Conservation (phyloP, 1,284 basidiomycete species). For the Ceratobasidium sp. region DNA sequence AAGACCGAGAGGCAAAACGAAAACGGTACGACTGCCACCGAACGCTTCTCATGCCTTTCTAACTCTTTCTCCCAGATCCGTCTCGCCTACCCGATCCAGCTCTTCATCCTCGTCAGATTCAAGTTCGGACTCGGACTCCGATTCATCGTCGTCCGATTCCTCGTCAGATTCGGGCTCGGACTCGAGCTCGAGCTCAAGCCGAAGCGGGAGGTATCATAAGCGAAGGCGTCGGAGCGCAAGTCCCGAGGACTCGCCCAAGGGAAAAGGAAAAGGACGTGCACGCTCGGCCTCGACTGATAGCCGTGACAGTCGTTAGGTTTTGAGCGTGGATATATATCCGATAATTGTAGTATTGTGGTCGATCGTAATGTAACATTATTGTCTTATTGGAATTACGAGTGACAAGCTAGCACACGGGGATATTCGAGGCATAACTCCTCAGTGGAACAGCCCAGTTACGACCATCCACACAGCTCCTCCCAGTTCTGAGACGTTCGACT, state of each 20-base stretch:
- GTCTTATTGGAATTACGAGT: constrained; percentile 1
- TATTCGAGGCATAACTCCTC: neutral
- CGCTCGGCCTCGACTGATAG: constrained; percentile 20
- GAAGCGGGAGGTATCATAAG: constrained; percentile 7
- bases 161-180: constrained; percentile 5
- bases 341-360: neutral
- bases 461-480: neutral
- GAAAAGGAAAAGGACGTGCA: constrained; percentile 27
- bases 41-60: neutral
- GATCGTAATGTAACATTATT: constrained; percentile 31
- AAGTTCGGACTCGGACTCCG: constrained; percentile 53
- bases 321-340: neutral
- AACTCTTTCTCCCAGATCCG: constrained; percentile 1
- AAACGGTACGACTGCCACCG: constrained; percentile 42
- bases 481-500: constrained; percentile 56
- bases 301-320: constrained; percentile 16
- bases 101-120: constrained; percentile 28
- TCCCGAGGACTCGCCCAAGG: neutral
- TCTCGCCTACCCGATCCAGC: constrained; percentile 44
- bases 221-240: constrained; percentile 18
- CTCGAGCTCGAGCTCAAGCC: constrained; percentile 35
- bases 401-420: neutral
- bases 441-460: neutral
- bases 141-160: constrained; percentile 42
- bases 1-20: constrained; percentile 61